Evolutionary conservation across 208 protist genomes (phyloP), one percentile per base, ranked within the genome.

Genomic region (Wallacemonas sp.): DNA sequence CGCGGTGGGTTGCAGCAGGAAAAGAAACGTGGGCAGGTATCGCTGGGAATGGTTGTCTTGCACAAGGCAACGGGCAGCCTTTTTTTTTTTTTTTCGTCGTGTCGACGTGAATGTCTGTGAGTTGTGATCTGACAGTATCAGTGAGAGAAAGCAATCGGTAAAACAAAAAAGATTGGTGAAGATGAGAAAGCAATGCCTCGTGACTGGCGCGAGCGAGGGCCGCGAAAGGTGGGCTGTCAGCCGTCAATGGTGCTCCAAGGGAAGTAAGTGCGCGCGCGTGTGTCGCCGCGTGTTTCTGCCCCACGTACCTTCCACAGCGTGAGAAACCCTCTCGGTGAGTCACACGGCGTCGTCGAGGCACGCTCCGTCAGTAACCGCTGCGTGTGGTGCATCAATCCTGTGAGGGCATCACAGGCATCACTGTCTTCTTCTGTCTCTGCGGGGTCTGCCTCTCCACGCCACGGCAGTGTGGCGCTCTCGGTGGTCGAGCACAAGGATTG

Each of bases 161-260:
- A 46, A 54, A 39, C 37, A 62, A 63, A 34, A 68, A 69, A 57
- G 50, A 30, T 30, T 30, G 48, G 68, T 63, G 2, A 8, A 63
- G 53, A 60, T 1, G 30, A 63, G 55, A 61, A 27, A 68, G 48
- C 36, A 53, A 45, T 69, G 30, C 38, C n/a, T n/a, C n/a, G n/a
- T n/a, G n/a, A n/a, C n/a, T n/a, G n/a, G n/a, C n/a, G n/a, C n/a
- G n/a, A n/a, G n/a, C n/a, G n/a, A n/a, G n/a, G n/a, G n/a, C n/a
- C n/a, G n/a, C n/a, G n/a, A n/a, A n/a, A n/a, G n/a, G n/a, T n/a
- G n/a, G n/a, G n/a, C n/a, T n/a, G n/a, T n/a, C n/a, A 55, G 33
- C 39, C 26, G 30, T 78, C 63, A 22, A 71, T 69, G 9, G 54
- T 69, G 66, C 54, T 68, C 46, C 53, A 67, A 9, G 45, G 57